Percentiles rank a stretch among this genome's conserved stretches.
Conservation (phyloP, 192 early-diverging fungal species). For the Umbelopsis sp. region DNA sequence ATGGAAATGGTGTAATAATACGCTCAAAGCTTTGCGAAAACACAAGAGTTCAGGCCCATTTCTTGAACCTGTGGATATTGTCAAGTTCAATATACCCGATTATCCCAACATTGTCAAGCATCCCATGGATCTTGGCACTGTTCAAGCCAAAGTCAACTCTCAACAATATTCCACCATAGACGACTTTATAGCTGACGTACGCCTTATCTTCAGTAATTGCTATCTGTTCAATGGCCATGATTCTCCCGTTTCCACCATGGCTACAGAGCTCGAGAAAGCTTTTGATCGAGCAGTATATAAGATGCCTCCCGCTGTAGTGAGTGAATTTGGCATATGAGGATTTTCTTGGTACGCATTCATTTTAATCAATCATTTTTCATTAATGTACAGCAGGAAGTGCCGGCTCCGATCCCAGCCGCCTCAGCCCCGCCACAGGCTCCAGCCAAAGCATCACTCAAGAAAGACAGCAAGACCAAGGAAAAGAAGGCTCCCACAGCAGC, state of each 20-base stretch:
- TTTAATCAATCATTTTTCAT: neutral
- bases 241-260: conserved; percentile 65
- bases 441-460: neutral
- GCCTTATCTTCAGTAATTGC: conserved; percentile 79
- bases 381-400: conserved; percentile 33
- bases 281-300: conserved; percentile 66
- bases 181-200: conserved; percentile 54
- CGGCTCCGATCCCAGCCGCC: conserved; percentile 34
- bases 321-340: neutral
- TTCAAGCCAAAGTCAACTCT: conserved; percentile 47
- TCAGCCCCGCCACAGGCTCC: conserved; percentile 24
- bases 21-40: conserved; percentile 68
- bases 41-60: conserved; percentile 84
- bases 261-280: conserved; percentile 62
- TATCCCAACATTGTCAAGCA: conserved; percentile 72
- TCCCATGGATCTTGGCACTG: conserved; percentile 74
- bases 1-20: conserved; percentile 20
- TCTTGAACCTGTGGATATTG: conserved; percentile 76
- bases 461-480: neutral
- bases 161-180: conserved; percentile 41
- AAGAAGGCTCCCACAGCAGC: neutral
- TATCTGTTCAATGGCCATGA: conserved; percentile 76
- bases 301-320: conserved; percentile 55
- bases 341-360: neutral
- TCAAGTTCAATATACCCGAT: conserved; percentile 64